Percentiles rank a stretch among this genome's conserved stretches.
Evolutionary conservation across 306 rosid genomes (phyloP).

Genomic region (Mimosa bimucronata): DNA sequence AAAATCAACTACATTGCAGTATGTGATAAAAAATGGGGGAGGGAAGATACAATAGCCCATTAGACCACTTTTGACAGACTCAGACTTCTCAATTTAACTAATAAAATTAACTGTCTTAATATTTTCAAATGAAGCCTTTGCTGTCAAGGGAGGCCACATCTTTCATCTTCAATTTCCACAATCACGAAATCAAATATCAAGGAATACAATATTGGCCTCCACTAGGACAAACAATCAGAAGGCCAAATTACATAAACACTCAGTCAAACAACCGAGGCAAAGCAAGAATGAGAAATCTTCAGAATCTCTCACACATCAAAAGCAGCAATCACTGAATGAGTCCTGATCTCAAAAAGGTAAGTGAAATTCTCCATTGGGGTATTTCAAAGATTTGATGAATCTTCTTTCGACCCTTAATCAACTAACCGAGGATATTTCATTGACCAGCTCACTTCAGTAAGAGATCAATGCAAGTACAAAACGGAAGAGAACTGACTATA

Average conservation of each 20-base stretch:
- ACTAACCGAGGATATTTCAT: conserved; percentile 63
- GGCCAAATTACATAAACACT: conserved; percentile 79
- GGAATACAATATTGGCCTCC: conserved; percentile 54
- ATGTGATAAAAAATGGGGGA: conserved; percentile 6
- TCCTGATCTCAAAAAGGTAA: conserved; percentile 71
- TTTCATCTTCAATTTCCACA: conserved; percentile 77
- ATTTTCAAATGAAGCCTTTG: neutral
- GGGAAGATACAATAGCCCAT: neutral
- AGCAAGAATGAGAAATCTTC: conserved; percentile 50
- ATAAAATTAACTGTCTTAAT: neutral
- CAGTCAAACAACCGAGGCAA: conserved; percentile 79
- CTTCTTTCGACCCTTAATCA: conserved; percentile 67
- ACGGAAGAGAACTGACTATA: conserved; percentile 22
- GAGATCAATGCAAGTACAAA: conserved; percentile 40
- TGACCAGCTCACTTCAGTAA: conserved; percentile 51
- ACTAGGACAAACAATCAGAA: conserved; percentile 57
- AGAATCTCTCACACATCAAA: conserved; percentile 59
- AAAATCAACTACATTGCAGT: neutral
- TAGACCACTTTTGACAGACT: neutral
- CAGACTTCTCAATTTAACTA: neutral
- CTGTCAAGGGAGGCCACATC: conserved; percentile 11
- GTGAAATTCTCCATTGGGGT: conserved; percentile 59
- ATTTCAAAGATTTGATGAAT: conserved; percentile 73
- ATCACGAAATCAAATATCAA: conserved; percentile 70
- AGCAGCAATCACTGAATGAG: conserved; percentile 93